Evolutionary conservation across 2,329 filamentous ascomycete genomes (phyloP), one percentile per base, ranked within the genome.

Genomic region (Fusarium avenaceum): DNA sequence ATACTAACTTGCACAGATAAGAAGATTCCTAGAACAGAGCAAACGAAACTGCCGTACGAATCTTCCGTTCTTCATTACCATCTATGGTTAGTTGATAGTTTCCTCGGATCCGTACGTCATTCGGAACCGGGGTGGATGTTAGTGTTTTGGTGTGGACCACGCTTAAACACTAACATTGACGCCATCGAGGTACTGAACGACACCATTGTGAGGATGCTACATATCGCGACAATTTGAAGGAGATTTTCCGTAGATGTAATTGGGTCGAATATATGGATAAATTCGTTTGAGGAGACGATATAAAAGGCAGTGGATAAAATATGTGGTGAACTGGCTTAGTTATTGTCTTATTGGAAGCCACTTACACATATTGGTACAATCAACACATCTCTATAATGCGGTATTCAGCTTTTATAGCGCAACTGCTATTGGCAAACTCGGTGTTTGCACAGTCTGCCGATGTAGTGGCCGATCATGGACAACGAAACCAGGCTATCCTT

Each of bases 91-190:
- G 19, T 8, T 35, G 28, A 14, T 45, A 40, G 46, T 28, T 53
- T 61, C 56, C 56, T 54, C 33, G 28, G 46, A 15, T 45, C 54
- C 14, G 28, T 20, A 19, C 22, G 20, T 47, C 26, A 39, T 55
- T 17, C 7, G 2, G 1, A 2, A 17, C 35, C 48, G 35, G n/a
- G 19, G 26, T 14, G 0, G 26, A 5, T 66, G 70, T 68, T 72
- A 72, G 65, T 65, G 35, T 2, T 68, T 47, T 70, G 4, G 44
- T 38, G 32, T 1, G 0, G 2, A 1, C 2, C 1, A 1, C 20
- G 10, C 26, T 2, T 1, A 20, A 22, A 14, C 46, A 43, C 60
- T 74, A 73, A 68, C 62, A 30, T 57, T 72, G 70, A 69, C 72
- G 72, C 72, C 43, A 74, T 74, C 14, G 15, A 6, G 19, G 43